Evolutionary conservation across 164 flowering plant genomes (phyloP).

Genomic region (Umbilicus rupestris): DNA sequence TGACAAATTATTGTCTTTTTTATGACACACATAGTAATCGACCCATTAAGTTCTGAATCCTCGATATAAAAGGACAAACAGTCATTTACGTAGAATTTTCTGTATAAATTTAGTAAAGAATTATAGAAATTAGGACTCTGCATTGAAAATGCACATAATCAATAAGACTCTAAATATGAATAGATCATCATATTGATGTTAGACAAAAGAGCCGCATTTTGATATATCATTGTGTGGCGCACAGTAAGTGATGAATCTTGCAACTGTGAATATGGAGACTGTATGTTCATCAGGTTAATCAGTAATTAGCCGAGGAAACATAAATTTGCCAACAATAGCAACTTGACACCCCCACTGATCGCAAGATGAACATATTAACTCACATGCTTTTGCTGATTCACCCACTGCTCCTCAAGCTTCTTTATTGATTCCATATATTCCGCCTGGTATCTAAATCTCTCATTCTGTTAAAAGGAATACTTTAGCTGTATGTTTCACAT

Average conservation of each 20-base stretch:
- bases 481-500: not conserved
- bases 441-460: constrained; percentile 55
- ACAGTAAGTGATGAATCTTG: not conserved
- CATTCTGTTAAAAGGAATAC: constrained; percentile 33
- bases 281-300: too few relatives aligned
- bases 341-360: not conserved
- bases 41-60: too few relatives aligned
- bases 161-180: too few relatives aligned
- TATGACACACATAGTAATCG: too few relatives aligned
- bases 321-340: not conserved
- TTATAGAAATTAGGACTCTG: too few relatives aligned
- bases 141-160: too few relatives aligned
- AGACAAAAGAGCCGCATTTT: not conserved
- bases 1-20: too few relatives aligned
- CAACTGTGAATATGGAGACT: too few relatives aligned
- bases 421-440: constrained; percentile 74
- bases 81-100: too few relatives aligned
- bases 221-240: not conserved
- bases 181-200: not conserved
- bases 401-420: constrained; percentile 73
- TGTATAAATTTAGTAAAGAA: too few relatives aligned
- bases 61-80: too few relatives aligned
- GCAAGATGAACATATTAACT: constrained; percentile 13
- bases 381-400: constrained; percentile 41
- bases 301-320: not conserved